These are phyloP conservation scores for Physaria fendleri DNA, from an alignment of 345 rosid species.

Conservation along the genomic window DNA sequence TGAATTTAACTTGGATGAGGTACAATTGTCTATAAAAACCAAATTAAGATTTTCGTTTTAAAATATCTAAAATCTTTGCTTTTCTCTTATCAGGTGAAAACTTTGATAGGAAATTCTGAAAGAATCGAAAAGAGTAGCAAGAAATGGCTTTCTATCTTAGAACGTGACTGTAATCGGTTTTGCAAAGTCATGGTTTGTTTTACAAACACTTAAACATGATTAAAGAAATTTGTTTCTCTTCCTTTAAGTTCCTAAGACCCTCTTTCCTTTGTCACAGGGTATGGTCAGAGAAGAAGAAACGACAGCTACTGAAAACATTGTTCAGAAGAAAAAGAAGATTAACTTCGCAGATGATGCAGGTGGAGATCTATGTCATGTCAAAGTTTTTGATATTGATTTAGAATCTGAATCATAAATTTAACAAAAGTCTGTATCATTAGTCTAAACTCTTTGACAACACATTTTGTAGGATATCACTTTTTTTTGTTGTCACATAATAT, in stretches of 20 bases:
- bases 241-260: not conserved
- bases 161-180: constrained; percentile 71
- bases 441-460: not conserved
- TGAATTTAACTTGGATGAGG: constrained; percentile 51
- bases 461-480: too few relatives aligned
- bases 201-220: not conserved
- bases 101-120: constrained; percentile 44
- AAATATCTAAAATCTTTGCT: not conserved
- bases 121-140: constrained; percentile 56
- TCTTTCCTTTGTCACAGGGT: constrained; percentile 37
- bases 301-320: constrained; percentile 26
- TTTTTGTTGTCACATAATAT: too few relatives aligned
- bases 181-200: constrained; percentile 80
- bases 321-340: constrained; percentile 57
- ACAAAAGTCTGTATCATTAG: not conserved
- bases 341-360: constrained; percentile 89
- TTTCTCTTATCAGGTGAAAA: constrained; percentile 38
- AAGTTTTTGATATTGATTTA: constrained; percentile 46
- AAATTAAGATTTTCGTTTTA: not conserved
- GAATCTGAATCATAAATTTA: constrained; percentile 23
- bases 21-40: constrained; percentile 18
- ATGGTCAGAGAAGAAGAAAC: constrained; percentile 34
- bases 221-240: not conserved
- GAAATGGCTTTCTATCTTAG: constrained; percentile 59
- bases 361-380: constrained; percentile 69